A percentile compares a stretch with the other conserved stretches of the same genome.
phyloP scores from a whole-genome alignment of 2,329 filamentous ascomycete species.

The Orbilia ellipsospora region DNA sequence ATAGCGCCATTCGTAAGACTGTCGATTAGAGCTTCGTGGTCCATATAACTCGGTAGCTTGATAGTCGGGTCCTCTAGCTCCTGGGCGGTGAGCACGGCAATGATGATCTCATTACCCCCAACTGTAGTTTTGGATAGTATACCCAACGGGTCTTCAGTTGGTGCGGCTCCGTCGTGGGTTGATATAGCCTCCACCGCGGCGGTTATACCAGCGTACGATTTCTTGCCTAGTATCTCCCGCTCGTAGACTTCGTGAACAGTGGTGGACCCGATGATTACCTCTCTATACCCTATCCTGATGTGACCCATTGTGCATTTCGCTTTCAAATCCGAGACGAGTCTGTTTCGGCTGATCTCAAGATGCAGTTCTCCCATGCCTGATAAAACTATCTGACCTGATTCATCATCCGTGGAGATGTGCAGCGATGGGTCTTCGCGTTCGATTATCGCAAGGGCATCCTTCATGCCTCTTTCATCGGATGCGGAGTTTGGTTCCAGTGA shows the following conservation, averaged over 20 bases:
- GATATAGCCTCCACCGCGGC: slow-evolving; percentile 74
- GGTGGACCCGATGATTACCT: slow-evolving; percentile 73
- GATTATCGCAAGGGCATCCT: slow-evolving; percentile 78
- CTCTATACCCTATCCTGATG: slow-evolving; percentile 95
- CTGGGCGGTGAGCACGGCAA: slow-evolving; percentile 63
- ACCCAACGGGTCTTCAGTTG: slow-evolving; percentile 21
- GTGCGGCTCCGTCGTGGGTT: slow-evolving; percentile 61
- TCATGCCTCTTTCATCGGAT: slow-evolving; percentile 81
- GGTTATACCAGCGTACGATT: slow-evolving; percentile 79
- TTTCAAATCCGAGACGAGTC: slow-evolving; percentile 88
- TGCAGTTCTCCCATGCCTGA: slow-evolving; percentile 98
- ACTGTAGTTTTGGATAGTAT: slow-evolving; percentile 66
- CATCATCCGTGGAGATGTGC: slow-evolving; percentile 83
- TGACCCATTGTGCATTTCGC: slow-evolving; percentile 84
- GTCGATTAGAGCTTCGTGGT: slow-evolving; percentile 64
- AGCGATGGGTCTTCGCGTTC: slow-evolving; percentile 93
- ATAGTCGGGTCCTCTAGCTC: slow-evolving; percentile 61
- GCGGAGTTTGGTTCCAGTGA: slow-evolving; percentile 84
- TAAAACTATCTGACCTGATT: slow-evolving; percentile 90
- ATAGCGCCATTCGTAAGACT: slow-evolving; percentile 80
- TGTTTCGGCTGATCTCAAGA: slow-evolving; percentile 89
- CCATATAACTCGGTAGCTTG: slow-evolving; percentile 58
- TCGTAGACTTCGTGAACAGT: slow-evolving; percentile 75
- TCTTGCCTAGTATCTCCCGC: slow-evolving; percentile 80
- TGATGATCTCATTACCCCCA: slow-evolving; percentile 77